Evolutionary conservation across 192 early-diverging fungal species (phyloP).

Genomic region (Rhizophlyctis rosea): DNA sequence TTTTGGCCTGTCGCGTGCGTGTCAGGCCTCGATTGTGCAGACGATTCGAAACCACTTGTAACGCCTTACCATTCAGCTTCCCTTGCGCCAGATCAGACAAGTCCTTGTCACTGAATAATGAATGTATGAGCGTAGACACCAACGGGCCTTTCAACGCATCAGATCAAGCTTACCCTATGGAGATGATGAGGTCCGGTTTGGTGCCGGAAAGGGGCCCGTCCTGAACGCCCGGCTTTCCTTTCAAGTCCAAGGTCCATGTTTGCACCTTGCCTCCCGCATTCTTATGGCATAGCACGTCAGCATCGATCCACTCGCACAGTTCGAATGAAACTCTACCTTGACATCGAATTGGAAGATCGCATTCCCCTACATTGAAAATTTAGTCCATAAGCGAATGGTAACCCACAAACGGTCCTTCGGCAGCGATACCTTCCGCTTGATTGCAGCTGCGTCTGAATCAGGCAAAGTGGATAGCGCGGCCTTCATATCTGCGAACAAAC

Average conservation of each 20-base stretch:
- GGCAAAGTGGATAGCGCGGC: constrained; percentile 49
- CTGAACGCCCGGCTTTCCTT: constrained; percentile 30
- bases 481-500: constrained; percentile 65
- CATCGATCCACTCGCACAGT: background rate
- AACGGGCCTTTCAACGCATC: too few relatives aligned
- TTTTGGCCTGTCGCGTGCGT: constrained; percentile 18
- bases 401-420: too few relatives aligned
- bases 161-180: too few relatives aligned
- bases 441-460: constrained; percentile 51
- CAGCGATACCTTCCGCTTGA: constrained; percentile 64
- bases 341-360: constrained; percentile 48
- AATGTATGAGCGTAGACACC: too few relatives aligned
- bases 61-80: constrained; percentile 37
- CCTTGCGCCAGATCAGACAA: constrained; percentile 44
- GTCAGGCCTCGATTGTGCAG: background rate
- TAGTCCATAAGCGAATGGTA: too few relatives aligned
- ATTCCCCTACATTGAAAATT: too few relatives aligned
- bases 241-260: constrained; percentile 45
- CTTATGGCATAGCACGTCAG: constrained; percentile 6
- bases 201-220: constrained; percentile 18
- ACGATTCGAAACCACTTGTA: constrained; percentile 1
- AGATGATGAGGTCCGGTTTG: constrained; percentile 44
- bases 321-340: constrained; percentile 20
- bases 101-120: constrained; percentile 39
- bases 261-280: constrained; percentile 35